Conservation (phyloP, 345 rosid genomes). For the Cardiospermum halicacabum region DNA sequence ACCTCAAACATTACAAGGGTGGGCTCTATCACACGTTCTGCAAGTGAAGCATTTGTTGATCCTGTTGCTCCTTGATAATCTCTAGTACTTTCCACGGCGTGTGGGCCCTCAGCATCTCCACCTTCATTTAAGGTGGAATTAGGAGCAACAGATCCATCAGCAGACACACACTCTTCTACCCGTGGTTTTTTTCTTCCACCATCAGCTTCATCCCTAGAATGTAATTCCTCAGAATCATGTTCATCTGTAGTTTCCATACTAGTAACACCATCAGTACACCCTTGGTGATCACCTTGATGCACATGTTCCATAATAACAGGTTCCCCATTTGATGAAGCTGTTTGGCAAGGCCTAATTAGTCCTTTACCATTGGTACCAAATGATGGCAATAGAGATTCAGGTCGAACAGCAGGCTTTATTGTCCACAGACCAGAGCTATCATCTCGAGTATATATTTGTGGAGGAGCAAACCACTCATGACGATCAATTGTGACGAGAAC, state of each 20-base stretch:
- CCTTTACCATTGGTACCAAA: constrained; percentile 33
- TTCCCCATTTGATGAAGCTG: constrained; percentile 30
- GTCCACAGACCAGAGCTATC: constrained; percentile 88
- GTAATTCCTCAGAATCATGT: constrained; percentile 35
- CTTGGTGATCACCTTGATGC: constrained; percentile 43
- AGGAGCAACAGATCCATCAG: constrained; percentile 35
- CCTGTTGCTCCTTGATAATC: constrained; percentile 44
- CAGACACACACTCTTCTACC: constrained; percentile 44
- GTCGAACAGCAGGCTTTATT: constrained; percentile 53
- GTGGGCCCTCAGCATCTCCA: constrained; percentile 40
- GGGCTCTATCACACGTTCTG: constrained; percentile 86
- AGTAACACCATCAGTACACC: constrained; percentile 43
- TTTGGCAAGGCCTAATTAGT: constrained; percentile 22
- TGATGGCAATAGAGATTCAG: constrained; percentile 23
- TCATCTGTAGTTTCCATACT: constrained; percentile 51
- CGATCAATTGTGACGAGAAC: constrained; percentile 81
- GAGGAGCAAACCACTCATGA: constrained; percentile 96
- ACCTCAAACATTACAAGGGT: constrained; percentile 98
- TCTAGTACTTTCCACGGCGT: constrained; percentile 39
- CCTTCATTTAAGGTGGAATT: constrained; percentile 40
- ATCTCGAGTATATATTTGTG: constrained; percentile 84
- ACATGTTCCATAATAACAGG: constrained; percentile 35
- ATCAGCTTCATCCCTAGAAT: constrained; percentile 45
- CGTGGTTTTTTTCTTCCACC: constrained; percentile 60
- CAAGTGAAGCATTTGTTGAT: constrained; percentile 61